These are phyloP conservation scores for Solanum paucissectum DNA, from an alignment of 257 asterid genomes.

Conservation along the genomic window DNA sequence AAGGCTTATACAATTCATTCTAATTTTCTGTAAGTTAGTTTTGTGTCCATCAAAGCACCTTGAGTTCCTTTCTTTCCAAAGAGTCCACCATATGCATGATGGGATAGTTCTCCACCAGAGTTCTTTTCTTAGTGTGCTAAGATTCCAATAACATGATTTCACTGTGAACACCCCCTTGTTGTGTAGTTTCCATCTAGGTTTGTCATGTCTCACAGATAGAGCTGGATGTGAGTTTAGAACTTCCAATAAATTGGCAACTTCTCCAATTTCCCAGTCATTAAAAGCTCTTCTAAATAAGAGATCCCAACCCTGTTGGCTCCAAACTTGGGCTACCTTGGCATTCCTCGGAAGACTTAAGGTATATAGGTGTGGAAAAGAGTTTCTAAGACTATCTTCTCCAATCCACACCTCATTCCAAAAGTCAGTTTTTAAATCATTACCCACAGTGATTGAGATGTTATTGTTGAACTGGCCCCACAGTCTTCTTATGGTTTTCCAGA, in stretches of 20 bases:
- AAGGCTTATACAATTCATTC: not conserved
- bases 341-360: not conserved
- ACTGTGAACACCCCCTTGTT: not conserved
- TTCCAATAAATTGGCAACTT: not conserved
- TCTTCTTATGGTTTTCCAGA: not conserved
- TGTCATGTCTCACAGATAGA: not conserved
- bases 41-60: not conserved
- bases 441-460: not conserved
- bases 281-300: not conserved
- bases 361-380: not conserved
- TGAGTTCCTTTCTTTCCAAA: not conserved
- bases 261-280: not conserved
- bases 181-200: not conserved
- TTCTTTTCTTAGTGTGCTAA: not conserved
- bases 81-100: not conserved
- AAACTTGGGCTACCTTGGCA: not conserved
- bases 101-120: not conserved
- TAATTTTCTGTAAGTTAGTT: not conserved
- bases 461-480: not conserved
- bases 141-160: not conserved
- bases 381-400: not conserved
- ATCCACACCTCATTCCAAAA: not conserved
- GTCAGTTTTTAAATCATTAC: not conserved
- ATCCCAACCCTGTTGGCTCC: not conserved
- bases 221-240: not conserved